Evolutionary conservation across 768 basidiomycete genomes (phyloP), one percentile per base, ranked within the genome.

Genomic region (Auriscalpium orientale): DNA sequence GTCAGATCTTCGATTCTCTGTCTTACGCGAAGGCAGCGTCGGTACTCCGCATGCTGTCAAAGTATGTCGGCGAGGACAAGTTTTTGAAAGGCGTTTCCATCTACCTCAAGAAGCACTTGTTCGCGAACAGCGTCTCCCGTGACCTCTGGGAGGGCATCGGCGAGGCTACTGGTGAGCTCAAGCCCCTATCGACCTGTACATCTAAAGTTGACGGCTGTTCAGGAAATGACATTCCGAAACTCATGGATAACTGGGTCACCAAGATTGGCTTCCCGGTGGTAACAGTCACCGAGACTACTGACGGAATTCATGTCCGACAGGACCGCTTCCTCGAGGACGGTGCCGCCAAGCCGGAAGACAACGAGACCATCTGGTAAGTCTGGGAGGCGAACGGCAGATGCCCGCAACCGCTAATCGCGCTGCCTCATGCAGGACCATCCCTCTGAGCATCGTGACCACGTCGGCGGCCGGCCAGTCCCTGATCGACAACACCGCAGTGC

Each of bases 271-370:
- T 87, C 76, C 97, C 97, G 1, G 84, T 98, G 22, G 68, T 98
- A 54, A 88, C 83, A 35, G 91, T 98, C 47, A 87, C 82, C 2
- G 94, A 98, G 71, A 79, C 76, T 12, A 68, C 75, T 0, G 80
- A 78, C 45, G 86, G 86, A 8, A 84, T 99, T 63, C 78, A 75
- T 55, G 77, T 98, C 53, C 82, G 84, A 36, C 97, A 98, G 71
- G 90, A 97, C 67, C 80, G 97, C n/a, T 98, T 97, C 79, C 74
- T 98, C 49, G 87, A 91, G 66, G 89, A 86, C 0, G 95, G 93
- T 0, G 79, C 79, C 58, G 84, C 82, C 9, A 82, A 85, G 64
- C 80, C 82, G 11, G 82, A 90, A 66, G 90, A 97, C 57, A 92
- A 97, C 63, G 75, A 91, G 68, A 95, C 90, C 1, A 77, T 91